Percentiles rank a stretch among this genome's conserved stretches.
Conservation (phyloP, 2,329 filamentous ascomycete genomes). For the Coleophoma eucalyptorum region DNA sequence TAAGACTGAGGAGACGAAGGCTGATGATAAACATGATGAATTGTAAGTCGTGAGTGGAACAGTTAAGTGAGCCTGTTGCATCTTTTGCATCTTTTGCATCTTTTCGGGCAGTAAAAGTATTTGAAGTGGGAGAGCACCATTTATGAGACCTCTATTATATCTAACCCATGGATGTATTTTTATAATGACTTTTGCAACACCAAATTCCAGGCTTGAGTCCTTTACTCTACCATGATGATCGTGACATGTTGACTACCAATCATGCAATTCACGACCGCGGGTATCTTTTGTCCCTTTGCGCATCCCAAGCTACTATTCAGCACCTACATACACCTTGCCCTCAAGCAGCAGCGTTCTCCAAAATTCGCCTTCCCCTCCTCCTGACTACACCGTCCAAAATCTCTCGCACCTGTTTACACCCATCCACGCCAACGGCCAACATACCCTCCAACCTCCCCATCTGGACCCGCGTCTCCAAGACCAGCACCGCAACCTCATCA, state of each 20-base stretch:
- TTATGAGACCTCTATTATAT: no score
- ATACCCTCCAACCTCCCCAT: constrained; percentile 80
- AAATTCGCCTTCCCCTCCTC: constrained; percentile 62
- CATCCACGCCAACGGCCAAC: constrained; percentile 88
- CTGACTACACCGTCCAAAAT: constrained; percentile 80
- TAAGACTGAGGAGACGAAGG: constrained; percentile 7
- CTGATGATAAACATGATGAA: constrained; percentile 6
- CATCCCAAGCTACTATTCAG: background rate
- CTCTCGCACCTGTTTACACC: constrained; percentile 79
- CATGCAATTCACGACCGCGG: background rate
- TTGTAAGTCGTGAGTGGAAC: background rate
- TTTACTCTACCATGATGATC: no score
- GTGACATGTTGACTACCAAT: no score
- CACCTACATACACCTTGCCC: constrained; percentile 33
- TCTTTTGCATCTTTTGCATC: background rate
- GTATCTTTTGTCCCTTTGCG: constrained; percentile 11
- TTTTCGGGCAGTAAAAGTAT: background rate
- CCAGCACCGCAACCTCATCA: constrained; percentile 73
- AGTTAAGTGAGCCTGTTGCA: background rate
- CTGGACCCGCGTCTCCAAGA: constrained; percentile 88
- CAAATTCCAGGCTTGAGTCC: no score
- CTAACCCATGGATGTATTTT: no score
- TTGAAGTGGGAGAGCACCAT: no score
- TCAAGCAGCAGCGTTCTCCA: constrained; percentile 51
- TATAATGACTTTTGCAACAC: no score